Evolutionary conservation across 2,329 filamentous ascomycete genomes (phyloP).

Genomic region (Diaporthe velutina): DNA sequence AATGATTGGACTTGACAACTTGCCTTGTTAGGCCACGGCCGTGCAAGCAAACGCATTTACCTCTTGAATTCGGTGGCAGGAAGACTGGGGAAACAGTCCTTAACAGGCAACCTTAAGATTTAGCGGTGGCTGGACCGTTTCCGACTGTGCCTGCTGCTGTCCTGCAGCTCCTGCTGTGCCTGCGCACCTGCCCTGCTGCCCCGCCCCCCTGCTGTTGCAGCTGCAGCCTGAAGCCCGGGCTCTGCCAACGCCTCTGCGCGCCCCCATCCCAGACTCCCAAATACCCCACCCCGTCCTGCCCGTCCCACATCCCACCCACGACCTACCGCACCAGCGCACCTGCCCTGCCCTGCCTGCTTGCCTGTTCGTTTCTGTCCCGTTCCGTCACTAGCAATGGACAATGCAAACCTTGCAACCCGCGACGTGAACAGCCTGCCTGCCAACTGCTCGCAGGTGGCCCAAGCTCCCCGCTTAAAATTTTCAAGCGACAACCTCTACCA

Average conservation of each 20-base stretch:
- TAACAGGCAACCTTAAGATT: slow-evolving; percentile 28
- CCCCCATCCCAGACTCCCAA: background rate
- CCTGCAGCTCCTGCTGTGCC: slow-evolving; percentile 16
- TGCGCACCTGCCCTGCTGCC: background rate
- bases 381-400: slow-evolving; percentile 5
- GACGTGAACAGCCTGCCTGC: background rate
- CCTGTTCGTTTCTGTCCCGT: background rate
- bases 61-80: slow-evolving; percentile 27
- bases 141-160: slow-evolving; percentile 27
- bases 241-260: slow-evolving; percentile 3
- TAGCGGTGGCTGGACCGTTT: slow-evolving; percentile 29
- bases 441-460: slow-evolving; percentile 14
- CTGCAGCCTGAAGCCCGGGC: background rate
- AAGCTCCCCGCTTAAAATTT: slow-evolving; percentile 24
- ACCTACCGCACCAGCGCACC: background rate
- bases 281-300: background rate
- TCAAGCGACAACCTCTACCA: slow-evolving; percentile 1
- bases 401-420: too few species aligned
- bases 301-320: background rate
- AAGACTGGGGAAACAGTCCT: slow-evolving; percentile 26
- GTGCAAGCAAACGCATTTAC: too few species aligned
- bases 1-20: too few species aligned
- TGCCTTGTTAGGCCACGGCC: too few species aligned
- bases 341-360: background rate
- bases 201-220: slow-evolving; percentile 8